Evolutionary conservation across 768 basidiomycete genomes (phyloP).

Genomic region (Psilocybe cyanescens): DNA sequence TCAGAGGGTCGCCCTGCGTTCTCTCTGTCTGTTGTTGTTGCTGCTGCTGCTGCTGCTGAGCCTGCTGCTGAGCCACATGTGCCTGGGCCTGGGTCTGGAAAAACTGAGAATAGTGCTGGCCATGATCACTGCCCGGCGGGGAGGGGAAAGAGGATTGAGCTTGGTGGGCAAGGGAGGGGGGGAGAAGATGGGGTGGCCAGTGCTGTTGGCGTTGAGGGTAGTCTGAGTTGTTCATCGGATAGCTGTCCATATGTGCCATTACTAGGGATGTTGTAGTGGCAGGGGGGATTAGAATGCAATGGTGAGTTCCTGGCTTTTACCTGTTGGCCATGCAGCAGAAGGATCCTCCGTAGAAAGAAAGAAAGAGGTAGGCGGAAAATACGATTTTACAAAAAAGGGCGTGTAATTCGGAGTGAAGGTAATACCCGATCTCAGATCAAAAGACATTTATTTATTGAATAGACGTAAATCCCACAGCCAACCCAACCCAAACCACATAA

Average conservation of each 20-base stretch:
- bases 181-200: constrained; percentile 19
- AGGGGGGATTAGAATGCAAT: background rate
- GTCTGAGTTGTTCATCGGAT: background rate
- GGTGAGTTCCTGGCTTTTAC: constrained; percentile 6
- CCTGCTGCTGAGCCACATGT: constrained; percentile 17
- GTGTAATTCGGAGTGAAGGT: constrained; percentile 19
- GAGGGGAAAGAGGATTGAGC: constrained; percentile 21
- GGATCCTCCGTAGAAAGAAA: constrained; percentile 17
- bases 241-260: constrained; percentile 12
- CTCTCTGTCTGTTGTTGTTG: constrained; percentile 29
- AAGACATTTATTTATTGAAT: background rate
- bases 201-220: constrained; percentile 21
- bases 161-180: constrained; percentile 3
- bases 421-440: constrained; percentile 22
- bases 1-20: constrained; percentile 5
- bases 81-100: constrained; percentile 21
- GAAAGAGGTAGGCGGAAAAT: constrained; percentile 6
- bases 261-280: background rate
- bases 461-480: constrained; percentile 3
- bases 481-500: background rate
- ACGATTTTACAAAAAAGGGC: constrained; percentile 9
- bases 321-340: constrained; percentile 14
- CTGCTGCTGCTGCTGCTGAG: constrained; percentile 29
- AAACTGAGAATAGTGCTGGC: constrained; percentile 30
- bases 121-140: constrained; percentile 21